phyloP scores from a whole-genome alignment of 2,329 filamentous ascomycete species.

The Colletotrichum sp. region DNA sequence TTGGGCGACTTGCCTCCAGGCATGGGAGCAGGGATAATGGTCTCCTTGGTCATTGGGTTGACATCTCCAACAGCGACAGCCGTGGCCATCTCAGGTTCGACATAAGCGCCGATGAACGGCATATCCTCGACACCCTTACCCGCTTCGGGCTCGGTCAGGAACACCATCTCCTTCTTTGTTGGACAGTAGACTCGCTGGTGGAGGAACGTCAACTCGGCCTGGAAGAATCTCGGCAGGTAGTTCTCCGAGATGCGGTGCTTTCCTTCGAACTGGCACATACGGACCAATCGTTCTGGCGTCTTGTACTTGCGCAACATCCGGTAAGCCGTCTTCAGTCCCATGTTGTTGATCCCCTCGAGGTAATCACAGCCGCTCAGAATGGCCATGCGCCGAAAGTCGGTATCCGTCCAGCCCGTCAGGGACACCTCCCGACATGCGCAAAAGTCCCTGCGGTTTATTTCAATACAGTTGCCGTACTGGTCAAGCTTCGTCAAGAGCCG shows the following conservation, averaged over 20 bases:
- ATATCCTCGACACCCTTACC: conserved; percentile 71
- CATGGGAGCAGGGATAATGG: conserved; percentile 48
- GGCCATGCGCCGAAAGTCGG: conserved; percentile 91
- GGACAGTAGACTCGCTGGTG: conserved; percentile 96
- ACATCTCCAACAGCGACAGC: conserved; percentile 82
- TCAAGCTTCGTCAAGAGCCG: conserved; percentile 92
- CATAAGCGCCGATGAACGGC: conserved; percentile 78
- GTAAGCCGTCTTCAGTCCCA: conserved; percentile 94
- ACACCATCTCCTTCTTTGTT: conserved; percentile 69
- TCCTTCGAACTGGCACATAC: conserved; percentile 86
- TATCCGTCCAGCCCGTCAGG: conserved; percentile 88
- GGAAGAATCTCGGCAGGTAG: conserved; percentile 80
- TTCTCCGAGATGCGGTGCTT: conserved; percentile 80
- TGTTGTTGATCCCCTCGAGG: conserved; percentile 79
- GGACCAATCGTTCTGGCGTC: conserved; percentile 80
- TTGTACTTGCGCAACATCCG: conserved; percentile 90
- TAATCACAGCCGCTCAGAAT: conserved; percentile 98
- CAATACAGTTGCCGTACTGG: conserved; percentile 89
- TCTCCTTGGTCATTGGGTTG: conserved; percentile 86
- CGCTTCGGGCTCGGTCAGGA: conserved; percentile 70
- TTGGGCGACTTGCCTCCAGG: conserved; percentile 49
- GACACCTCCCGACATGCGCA: conserved; percentile 87
- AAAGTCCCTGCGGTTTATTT: conserved; percentile 89
- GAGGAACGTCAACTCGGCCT: conserved; percentile 90
- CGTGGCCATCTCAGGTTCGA: conserved; percentile 71